Conservation (phyloP, 495 filamentous ascomycete genomes). For the Penicillium angulare region DNA sequence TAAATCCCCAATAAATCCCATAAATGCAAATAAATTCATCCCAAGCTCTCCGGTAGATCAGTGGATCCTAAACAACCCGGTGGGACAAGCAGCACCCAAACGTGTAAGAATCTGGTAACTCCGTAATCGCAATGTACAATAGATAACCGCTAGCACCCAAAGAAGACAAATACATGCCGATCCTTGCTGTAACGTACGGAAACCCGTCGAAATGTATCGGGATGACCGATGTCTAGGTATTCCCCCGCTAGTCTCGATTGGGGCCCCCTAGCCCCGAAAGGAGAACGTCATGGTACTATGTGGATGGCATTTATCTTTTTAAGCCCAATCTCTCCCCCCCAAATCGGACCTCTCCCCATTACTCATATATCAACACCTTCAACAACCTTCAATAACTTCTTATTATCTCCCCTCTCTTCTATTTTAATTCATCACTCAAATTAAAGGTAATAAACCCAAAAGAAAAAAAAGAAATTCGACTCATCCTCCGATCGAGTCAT, state of each 20-base stretch:
- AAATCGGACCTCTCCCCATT: slow-evolving; percentile 11
- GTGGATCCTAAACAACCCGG: background rate
- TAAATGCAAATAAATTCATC: background rate
- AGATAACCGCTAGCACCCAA: slow-evolving; percentile 2
- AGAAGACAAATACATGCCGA: background rate
- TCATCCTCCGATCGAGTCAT: slow-evolving; percentile 22
- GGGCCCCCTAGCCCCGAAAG: background rate
- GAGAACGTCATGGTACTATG: slow-evolving; percentile 14
- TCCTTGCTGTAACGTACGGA: slow-evolving; percentile 4
- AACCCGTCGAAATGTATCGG: slow-evolving; percentile 9
- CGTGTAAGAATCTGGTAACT: background rate
- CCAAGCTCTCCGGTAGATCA: background rate
- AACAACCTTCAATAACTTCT: background rate
- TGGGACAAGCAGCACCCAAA: background rate
- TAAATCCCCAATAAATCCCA: too few species aligned
- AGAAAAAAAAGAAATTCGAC: too few species aligned
- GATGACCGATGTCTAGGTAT: background rate
- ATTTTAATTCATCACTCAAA: background rate
- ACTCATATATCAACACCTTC: slow-evolving; percentile 13
- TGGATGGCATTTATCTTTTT: slow-evolving; percentile 7
- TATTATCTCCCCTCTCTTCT: background rate
- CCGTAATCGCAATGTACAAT: slow-evolving; percentile 2
- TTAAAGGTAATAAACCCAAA: too few species aligned
- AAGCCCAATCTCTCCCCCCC: slow-evolving; percentile 8
- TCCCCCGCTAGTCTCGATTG: too few species aligned